A percentile compares a stretch with the other conserved stretches of the same genome.
Evolutionary conservation across 2,329 filamentous ascomycete species (phyloP).

Genomic region (Microascus cirrosus): DNA sequence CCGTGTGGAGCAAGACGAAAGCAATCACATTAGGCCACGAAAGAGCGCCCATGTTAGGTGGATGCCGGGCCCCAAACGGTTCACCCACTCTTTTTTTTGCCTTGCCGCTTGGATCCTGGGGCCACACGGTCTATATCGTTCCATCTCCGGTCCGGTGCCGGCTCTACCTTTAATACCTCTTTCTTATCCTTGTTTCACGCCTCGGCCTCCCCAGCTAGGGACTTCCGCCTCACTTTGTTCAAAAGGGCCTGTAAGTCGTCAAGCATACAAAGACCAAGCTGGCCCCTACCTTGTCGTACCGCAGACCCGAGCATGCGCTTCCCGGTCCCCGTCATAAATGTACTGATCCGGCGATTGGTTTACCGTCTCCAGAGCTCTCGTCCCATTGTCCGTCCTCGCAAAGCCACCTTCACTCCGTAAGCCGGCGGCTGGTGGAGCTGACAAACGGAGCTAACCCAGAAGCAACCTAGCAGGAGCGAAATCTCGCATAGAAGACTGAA

Average conservation of each 20-base stretch:
- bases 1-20: background rate
- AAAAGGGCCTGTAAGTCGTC: background rate
- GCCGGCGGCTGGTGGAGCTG: background rate
- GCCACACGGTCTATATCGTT: background rate
- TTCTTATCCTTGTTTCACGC: background rate
- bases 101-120: background rate
- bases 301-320: background rate
- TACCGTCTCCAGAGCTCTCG: background rate
- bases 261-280: background rate
- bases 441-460: background rate
- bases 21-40: background rate
- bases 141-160: background rate
- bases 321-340: background rate
- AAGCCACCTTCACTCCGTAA: background rate
- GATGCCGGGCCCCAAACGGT: background rate
- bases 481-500: background rate
- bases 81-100: background rate
- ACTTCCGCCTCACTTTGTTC: background rate
- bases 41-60: background rate
- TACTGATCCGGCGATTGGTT: background rate
- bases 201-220: background rate
- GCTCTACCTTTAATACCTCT: background rate
- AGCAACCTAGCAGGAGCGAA: background rate
- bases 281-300: background rate
- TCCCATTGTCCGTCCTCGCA: background rate